Evolutionary conservation across 2,329 filamentous ascomycete species (phyloP).

Genomic region (Colletotrichum theobromicola): DNA sequence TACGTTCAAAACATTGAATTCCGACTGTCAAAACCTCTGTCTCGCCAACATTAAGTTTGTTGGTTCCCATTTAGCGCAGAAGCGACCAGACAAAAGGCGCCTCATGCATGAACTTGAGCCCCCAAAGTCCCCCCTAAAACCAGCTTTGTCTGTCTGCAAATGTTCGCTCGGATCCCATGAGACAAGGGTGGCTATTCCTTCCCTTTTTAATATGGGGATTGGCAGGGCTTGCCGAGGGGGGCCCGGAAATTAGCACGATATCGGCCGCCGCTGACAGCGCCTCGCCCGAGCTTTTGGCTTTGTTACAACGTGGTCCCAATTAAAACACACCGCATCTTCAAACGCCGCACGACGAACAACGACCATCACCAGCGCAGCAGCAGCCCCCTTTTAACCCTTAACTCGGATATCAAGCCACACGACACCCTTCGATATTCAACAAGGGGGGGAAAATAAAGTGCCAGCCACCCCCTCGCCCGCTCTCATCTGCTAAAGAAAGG

Average conservation of each 20-base stretch:
- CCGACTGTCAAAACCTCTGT: background rate
- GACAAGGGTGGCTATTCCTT: constrained; percentile 10
- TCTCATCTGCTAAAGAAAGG: background rate
- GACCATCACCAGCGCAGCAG: background rate
- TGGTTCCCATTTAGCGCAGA: background rate
- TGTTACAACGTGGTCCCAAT: constrained; percentile 20
- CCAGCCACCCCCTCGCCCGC: background rate
- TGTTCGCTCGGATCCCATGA: background rate
- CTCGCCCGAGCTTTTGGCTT: background rate
- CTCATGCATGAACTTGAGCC: background rate
- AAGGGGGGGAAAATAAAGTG: background rate
- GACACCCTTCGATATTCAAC: background rate
- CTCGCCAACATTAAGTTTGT: background rate
- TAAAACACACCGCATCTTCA: constrained; percentile 16
- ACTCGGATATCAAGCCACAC: background rate
- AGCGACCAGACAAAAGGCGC: background rate
- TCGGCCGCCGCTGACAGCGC: constrained; percentile 5
- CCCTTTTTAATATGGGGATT: background rate
- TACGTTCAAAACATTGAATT: background rate
- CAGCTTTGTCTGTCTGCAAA: background rate
- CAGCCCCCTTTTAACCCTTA: background rate
- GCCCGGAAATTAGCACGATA: constrained; percentile 7
- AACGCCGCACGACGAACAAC: background rate
- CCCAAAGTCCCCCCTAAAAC: background rate
- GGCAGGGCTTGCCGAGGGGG: constrained; percentile 11